Base-by-base conservation (phyloP, 225 moss, liverwort and hornwort genomes). In the Antitrichia curtipendula region DNA sequence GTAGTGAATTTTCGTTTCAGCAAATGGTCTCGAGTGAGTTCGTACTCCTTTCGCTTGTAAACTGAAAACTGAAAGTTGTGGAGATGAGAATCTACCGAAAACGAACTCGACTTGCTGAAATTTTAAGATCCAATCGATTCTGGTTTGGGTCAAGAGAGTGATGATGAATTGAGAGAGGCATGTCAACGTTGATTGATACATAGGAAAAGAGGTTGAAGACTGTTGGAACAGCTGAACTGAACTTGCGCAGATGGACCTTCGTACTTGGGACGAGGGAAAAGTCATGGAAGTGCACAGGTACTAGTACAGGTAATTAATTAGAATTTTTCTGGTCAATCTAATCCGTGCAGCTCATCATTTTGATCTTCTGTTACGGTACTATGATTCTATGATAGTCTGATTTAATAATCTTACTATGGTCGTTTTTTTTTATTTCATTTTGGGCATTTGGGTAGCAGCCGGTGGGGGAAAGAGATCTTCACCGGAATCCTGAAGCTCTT, bases 341-440 rank as follows among this genome's bases (percentile, higher is more conserved):
- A 78, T 56, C 78, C 56, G 78, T 78, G 38, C 78, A 79, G 31
- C 79, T 79, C 59, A 79, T 79, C 79, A 79, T 79, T 79, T 41
- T 79, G 79, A 79, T 57, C 79, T 79, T 59, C 79, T 79, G 41
- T 59, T 59, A 79, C 6, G 29, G 79, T 41, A 79, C 79, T 13
- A 4, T 16, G 77, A 77, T n/a, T n/a, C 56, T 57, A 18, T 27
- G 38, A 38, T 77, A 17, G 16, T 10, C 16, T 38, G 10, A 23
- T n/a, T 76, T 32, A 40, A 4, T 43, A 40, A 50, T 50, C 31
- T 3, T 22, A 28, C 49, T 11, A 20, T 10, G 32, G 12, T 7
- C 6, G 19, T 0, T 22, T 57, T 10, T 3, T 1, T 56, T 56
- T 56, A 4, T 8, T 8, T 24, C 6, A 6, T 10, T 7, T 17